A percentile compares a stretch with the other conserved stretches of the same genome.
phyloP scores from a whole-genome alignment of 768 basidiomycete species.

The Rhodotorula diobovata region DNA sequence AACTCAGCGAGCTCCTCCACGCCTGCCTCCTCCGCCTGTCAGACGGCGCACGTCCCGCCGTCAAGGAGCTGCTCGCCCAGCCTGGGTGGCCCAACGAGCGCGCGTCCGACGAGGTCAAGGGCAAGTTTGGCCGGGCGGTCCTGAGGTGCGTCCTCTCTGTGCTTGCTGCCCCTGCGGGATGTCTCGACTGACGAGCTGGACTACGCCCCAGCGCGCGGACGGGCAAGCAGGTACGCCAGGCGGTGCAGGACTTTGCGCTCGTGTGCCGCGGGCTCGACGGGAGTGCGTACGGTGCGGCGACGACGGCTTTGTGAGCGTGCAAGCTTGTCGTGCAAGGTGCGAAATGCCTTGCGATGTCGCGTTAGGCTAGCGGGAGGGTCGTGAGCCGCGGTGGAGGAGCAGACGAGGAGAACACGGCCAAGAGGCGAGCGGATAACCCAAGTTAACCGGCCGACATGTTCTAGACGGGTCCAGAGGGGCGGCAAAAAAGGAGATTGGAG shows the following conservation, averaged over 20 bases:
- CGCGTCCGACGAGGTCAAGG: slow-evolving; percentile 46
- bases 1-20: slow-evolving; percentile 50
- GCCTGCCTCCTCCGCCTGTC: slow-evolving; percentile 46
- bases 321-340: neutral
- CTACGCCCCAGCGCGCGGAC: slow-evolving; percentile 44
- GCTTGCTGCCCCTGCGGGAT: too few species aligned
- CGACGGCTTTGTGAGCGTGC: slow-evolving; percentile 11
- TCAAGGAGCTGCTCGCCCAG: slow-evolving; percentile 43
- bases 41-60: slow-evolving; percentile 44
- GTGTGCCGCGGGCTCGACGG: slow-evolving; percentile 48
- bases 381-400: too few species aligned
- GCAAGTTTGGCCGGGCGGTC: slow-evolving; percentile 41
- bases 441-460: too few species aligned
- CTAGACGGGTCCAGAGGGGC: neutral
- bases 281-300: slow-evolving; percentile 48
- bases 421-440: too few species aligned
- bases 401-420: too few species aligned
- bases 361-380: too few species aligned
- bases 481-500: neutral
- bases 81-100: slow-evolving; percentile 46
- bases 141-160: slow-evolving; percentile 8
- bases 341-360: too few species aligned
- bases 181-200: too few species aligned
- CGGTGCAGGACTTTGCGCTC: slow-evolving; percentile 50
- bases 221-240: slow-evolving; percentile 48